These are phyloP conservation scores for Serendipita sp. DNA, from an alignment of 768 basidiomycete genomes.

Conservation along the genomic window DNA sequence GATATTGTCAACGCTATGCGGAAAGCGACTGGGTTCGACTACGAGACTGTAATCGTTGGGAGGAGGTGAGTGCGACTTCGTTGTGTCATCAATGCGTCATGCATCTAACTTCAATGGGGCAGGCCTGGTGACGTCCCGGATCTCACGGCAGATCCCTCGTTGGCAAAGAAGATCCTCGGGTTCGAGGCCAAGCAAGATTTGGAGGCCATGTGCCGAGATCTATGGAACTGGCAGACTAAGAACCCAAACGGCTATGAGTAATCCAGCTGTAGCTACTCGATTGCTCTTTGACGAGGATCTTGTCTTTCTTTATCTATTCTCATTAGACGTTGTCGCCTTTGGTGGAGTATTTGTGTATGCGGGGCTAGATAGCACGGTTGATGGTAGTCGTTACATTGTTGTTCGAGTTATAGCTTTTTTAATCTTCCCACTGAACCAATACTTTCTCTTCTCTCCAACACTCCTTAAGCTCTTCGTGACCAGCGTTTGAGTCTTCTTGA, in stretches of 20 bases:
- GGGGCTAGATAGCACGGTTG: neutral
- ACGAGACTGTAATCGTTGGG: constrained; percentile 77
- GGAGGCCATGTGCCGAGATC: constrained; percentile 86
- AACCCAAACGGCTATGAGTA: constrained; percentile 54
- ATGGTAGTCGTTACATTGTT: neutral
- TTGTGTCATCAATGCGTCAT: neutral
- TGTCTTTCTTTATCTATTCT: too few relatives aligned
- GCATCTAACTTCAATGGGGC: constrained; percentile 8
- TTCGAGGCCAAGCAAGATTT: constrained; percentile 72
- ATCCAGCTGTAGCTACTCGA: too few relatives aligned
- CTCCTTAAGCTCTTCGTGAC: constrained; percentile 25
- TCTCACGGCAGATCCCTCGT: constrained; percentile 79
- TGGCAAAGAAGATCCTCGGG: constrained; percentile 86
- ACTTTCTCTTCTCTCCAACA: constrained; percentile 65
- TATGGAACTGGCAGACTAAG: constrained; percentile 99
- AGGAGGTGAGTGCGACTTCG: constrained; percentile 46
- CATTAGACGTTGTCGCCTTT: neutral
- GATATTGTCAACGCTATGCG: constrained; percentile 93
- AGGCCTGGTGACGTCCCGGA: constrained; percentile 93
- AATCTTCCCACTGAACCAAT: constrained; percentile 61
- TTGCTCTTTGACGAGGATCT: too few relatives aligned
- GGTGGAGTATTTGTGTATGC: neutral
- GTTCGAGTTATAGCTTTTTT: constrained; percentile 12
- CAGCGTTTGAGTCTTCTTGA: constrained; percentile 20
- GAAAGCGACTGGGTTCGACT: constrained; percentile 76